Percentiles rank a stretch among this genome's conserved stretches.
Conservation (phyloP, 768 basidiomycete genomes). For the Leucocoprinus leucothites region DNA sequence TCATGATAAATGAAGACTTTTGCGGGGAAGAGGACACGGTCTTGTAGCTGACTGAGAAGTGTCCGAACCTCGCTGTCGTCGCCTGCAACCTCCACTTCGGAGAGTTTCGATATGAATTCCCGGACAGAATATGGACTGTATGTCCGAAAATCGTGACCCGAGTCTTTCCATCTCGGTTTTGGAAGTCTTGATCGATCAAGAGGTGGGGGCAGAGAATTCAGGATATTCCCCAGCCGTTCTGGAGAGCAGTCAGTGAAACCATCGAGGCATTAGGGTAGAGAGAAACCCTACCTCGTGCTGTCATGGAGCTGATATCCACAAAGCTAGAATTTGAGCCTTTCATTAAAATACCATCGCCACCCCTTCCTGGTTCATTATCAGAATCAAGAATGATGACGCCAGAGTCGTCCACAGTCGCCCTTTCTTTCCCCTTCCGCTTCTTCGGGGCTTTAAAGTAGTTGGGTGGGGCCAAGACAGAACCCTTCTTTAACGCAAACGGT, state of each 20-base stretch:
- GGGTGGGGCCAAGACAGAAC: slow-evolving; percentile 62
- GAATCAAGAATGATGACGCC: slow-evolving; percentile 60
- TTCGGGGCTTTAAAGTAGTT: slow-evolving; percentile 59
- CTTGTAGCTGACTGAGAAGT: slow-evolving; percentile 57
- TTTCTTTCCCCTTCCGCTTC: slow-evolving; percentile 20
- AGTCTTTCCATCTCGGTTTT: slow-evolving; percentile 15
- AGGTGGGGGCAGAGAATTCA: slow-evolving; percentile 31
- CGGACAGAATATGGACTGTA: slow-evolving; percentile 35
- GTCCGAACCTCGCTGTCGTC: slow-evolving; percentile 66
- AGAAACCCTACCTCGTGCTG: slow-evolving; percentile 36
- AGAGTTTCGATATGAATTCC: slow-evolving; percentile 57
- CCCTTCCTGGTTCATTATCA: slow-evolving; percentile 36
- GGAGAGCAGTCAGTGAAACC: not conserved
- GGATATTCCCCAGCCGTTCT: slow-evolving; percentile 39
- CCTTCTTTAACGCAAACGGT: slow-evolving; percentile 78
- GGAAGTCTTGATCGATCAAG: slow-evolving; percentile 18
- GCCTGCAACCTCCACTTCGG: slow-evolving; percentile 74
- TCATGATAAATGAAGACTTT: slow-evolving; percentile 84
- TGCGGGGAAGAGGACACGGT: slow-evolving; percentile 61
- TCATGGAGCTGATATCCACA: slow-evolving; percentile 30
- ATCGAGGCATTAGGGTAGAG: not conserved
- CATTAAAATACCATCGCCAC: slow-evolving; percentile 23
- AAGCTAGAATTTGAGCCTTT: slow-evolving; percentile 16
- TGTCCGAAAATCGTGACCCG: slow-evolving; percentile 28
- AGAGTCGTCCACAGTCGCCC: slow-evolving; percentile 20